Percentiles rank a stretch among this genome's conserved stretches.
These are phyloP conservation scores for Dovyalis caffra DNA, from an alignment of 345 rosid species.

Conservation along the genomic window DNA sequence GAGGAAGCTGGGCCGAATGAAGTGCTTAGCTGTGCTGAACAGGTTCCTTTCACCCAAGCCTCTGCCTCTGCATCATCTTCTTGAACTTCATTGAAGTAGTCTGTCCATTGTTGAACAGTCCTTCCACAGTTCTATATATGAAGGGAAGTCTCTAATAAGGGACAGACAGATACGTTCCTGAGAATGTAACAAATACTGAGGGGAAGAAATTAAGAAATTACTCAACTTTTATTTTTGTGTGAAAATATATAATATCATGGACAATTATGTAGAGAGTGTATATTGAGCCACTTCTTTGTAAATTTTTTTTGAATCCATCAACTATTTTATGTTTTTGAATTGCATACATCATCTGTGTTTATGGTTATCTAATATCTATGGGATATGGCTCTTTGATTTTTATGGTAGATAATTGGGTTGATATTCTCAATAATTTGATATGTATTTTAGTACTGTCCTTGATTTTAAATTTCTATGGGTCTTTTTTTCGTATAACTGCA, in stretches of 20 bases:
- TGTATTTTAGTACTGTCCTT: too few species aligned
- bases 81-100: not conserved
- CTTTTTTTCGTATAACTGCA: too few species aligned
- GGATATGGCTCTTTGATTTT: too few species aligned
- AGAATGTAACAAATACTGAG: not conserved
- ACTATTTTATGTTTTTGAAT: too few species aligned
- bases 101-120: not conserved
- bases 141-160: conserved; percentile 2
- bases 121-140: not conserved
- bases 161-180: not conserved
- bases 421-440: too few species aligned
- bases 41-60: conserved; percentile 48
- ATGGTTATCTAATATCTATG: too few species aligned
- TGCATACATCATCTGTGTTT: too few species aligned
- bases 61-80: conserved; percentile 36
- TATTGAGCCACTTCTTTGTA: too few species aligned
- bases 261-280: too few species aligned
- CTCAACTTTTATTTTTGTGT: not conserved
- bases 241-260: not conserved
- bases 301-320: not conserved
- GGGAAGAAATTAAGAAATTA: not conserved
- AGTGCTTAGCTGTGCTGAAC: conserved; percentile 67
- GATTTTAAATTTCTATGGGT: too few species aligned
- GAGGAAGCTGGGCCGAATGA: conserved; percentile 91
- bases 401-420: too few species aligned